A percentile compares a stretch with the other conserved stretches of the same genome.
Conservation (phyloP, 768 basidiomycete species). For the Dentipellis fragilis region DNA sequence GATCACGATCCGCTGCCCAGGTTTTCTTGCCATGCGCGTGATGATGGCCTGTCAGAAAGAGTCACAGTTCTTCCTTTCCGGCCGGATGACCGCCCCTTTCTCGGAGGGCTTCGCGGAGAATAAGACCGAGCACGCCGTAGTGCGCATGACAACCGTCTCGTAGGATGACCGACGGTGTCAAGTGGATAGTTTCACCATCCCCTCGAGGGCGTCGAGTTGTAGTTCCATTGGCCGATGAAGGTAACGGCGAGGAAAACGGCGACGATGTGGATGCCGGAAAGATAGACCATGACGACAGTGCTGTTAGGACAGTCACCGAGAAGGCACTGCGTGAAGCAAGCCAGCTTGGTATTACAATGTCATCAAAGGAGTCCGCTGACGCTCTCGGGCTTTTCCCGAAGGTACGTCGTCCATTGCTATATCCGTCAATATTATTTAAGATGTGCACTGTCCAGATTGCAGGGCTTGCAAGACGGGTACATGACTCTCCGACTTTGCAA, state of each 20-base stretch:
- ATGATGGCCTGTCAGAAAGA: too few species aligned
- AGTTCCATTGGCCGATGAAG: neutral
- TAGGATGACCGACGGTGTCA: too few species aligned
- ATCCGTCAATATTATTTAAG: too few species aligned
- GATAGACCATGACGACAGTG: neutral
- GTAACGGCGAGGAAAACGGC: neutral
- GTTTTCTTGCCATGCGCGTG: too few species aligned
- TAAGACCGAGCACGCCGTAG: too few species aligned
- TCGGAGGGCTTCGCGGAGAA: too few species aligned
- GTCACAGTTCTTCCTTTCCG: too few species aligned
- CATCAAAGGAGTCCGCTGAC: neutral
- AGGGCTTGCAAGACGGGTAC: constrained; percentile 18
- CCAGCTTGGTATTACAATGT: neutral
- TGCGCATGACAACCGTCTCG: too few species aligned
- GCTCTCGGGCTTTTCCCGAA: neutral
- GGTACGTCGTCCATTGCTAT: neutral
- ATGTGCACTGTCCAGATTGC: constrained; percentile 19
- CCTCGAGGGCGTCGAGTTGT: too few species aligned
- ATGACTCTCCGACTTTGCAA: constrained; percentile 17
- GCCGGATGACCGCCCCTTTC: too few species aligned
- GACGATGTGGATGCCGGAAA: neutral
- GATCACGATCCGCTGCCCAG: too few species aligned
- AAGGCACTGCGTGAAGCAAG: neutral
- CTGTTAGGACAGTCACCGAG: neutral
- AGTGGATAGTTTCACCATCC: too few species aligned